These are phyloP conservation scores for Glutinoglossum americanum DNA, from an alignment of 495 filamentous ascomycete genomes.

Conservation along the genomic window DNA sequence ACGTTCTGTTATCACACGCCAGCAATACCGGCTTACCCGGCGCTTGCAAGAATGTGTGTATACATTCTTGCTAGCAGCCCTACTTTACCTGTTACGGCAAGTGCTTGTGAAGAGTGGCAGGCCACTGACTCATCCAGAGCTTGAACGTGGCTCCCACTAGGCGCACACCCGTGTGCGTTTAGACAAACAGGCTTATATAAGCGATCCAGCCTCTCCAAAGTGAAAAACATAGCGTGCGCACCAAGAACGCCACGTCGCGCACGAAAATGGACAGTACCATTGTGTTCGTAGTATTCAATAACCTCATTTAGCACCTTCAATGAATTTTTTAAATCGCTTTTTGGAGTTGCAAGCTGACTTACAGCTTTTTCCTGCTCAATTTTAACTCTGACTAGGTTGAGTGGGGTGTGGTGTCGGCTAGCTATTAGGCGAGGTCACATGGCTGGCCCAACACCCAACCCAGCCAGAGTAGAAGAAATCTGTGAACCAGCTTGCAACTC, in stretches of 20 bases:
- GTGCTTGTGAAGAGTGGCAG: too few species aligned
- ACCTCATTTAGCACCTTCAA: neutral
- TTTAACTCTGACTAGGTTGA: neutral
- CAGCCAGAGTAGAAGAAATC: neutral
- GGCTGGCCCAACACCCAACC: neutral
- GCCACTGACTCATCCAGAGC: too few species aligned
- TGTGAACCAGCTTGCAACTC: neutral
- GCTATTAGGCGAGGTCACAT: neutral
- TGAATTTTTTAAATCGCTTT: constrained; percentile 4
- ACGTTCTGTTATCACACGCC: too few species aligned
- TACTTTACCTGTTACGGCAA: too few species aligned
- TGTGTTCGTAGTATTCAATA: neutral
- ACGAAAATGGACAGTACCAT: neutral
- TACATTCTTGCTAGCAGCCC: too few species aligned
- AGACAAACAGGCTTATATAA: too few species aligned
- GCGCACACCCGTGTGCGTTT: too few species aligned
- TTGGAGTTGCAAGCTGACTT: neutral
- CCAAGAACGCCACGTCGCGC: neutral
- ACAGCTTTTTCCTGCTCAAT: neutral
- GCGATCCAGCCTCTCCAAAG: neutral
- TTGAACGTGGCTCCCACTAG: too few species aligned
- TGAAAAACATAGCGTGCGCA: neutral
- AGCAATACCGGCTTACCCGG: too few species aligned
- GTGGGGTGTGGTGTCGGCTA: neutral
- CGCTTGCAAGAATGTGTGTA: too few species aligned